Evolutionary conservation across 305 asterid species (phyloP), one percentile per base, ranked within the genome.

Genomic region (Euphrasia arctica): DNA sequence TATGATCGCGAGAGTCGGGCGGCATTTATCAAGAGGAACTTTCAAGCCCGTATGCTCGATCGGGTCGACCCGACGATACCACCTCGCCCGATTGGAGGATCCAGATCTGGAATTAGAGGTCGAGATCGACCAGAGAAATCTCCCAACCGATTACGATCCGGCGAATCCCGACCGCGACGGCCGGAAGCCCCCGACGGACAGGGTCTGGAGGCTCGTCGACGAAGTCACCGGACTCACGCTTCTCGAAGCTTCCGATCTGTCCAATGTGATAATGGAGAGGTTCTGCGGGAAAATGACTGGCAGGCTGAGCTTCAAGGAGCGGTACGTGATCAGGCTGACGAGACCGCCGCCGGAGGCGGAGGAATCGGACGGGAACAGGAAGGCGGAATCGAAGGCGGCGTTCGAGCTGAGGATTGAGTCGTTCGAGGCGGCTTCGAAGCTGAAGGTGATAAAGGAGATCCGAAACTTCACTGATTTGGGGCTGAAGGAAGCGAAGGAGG

Each of bases 371-470:
- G 48, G 48, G 10, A 32, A 32, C 5, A 1, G 15, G 15, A 47
- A 48, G 54, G 18, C 54, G 8, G 25, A 48, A 11, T 11, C 14
- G 54, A 48, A 48, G 22, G 5, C 6, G 22, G 54, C 54, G 5
- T 47, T 47, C 52, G 52, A 47, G 13, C 52, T 47, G 52, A 12
- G 13, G 52, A 47, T 47, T 1, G 52, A 47, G n/a, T 47, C 52
- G 15, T 87, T 80, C 73, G 95, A 87, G 11, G 54, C 89, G 1
- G 70, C 88, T 29, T 70, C 84, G 7, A 89, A 86, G 79, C 86
- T 88, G 48, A 89, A 89, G 72, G 92, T 86, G 77, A 89, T 89
- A 15, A 89, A 89, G 80, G 95, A 89, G 79, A 79, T 89, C 34
- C 82, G 96, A 74, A 77, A 77, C 42, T 75, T 85, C 71, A 82